These are phyloP conservation scores for Eutrema heterophyllum DNA, from an alignment of 345 rosid genomes.

Conservation along the genomic window DNA sequence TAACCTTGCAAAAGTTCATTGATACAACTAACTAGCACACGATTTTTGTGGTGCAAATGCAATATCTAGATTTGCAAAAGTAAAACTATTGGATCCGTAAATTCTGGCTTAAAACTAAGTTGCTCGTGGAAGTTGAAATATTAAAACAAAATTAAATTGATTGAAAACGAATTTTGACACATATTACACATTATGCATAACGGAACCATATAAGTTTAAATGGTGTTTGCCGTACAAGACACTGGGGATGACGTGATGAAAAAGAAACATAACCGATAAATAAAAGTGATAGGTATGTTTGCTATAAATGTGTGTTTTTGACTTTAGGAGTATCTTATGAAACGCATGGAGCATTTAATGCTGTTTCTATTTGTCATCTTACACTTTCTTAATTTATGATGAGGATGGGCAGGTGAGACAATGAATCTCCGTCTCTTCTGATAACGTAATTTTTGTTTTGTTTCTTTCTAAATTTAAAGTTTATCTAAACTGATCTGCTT, in stretches of 20 bases:
- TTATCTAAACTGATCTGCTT: not conserved
- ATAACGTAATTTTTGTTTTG: conserved; percentile 38
- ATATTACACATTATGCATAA: too few relatives aligned
- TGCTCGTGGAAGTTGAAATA: too few relatives aligned
- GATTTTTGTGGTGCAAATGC: not conserved
- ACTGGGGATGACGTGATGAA: not conserved
- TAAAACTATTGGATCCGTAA: too few relatives aligned
- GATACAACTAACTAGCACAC: not conserved
- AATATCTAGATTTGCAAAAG: too few relatives aligned
- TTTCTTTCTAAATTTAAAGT: not conserved
- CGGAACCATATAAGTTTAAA: too few relatives aligned
- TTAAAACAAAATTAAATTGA: too few relatives aligned
- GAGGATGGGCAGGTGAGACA: not conserved
- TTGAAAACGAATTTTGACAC: too few relatives aligned
- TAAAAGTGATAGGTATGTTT: not conserved
- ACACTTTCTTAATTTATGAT: not conserved
- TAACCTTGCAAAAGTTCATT: too few relatives aligned
- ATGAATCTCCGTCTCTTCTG: conserved; percentile 62
- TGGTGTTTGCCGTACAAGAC: not conserved
- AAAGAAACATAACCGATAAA: conserved; percentile 4
- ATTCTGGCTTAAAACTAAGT: too few relatives aligned
- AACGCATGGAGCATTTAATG: conserved; percentile 15
- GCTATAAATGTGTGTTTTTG: not conserved
- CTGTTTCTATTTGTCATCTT: conserved; percentile 1
- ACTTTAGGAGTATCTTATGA: not conserved